Evolutionary conservation across 768 basidiomycete species (phyloP), one percentile per base, ranked within the genome.

Genomic region (Sarcomyxa edulis): DNA sequence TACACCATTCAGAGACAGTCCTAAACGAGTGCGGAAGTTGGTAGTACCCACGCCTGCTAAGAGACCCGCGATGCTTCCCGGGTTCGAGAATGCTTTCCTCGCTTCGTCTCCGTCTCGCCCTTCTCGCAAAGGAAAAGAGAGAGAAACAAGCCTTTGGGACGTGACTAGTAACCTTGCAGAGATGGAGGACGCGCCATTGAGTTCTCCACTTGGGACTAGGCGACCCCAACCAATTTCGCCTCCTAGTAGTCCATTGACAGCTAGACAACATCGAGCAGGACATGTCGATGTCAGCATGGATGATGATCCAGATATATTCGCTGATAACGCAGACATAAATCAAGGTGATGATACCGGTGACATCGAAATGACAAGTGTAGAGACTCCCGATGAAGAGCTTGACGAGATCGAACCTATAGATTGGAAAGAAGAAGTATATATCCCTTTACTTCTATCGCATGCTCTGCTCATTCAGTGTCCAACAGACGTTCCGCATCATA

Each of bases 41-140:
- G n/a, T 18, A 7, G 11, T 12, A 4, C 9, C 22, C 10, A 38
- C 23, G 19, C 19, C 14, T 16, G 12, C 45, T 7, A 61, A 53
- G 15, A 65, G 55, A 39, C 34, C 50, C 7, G 54, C 53, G 8
- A 61, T 54, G 42, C 60, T 77, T 21, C 68, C 70, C 12, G 76
- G 76, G 6, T 78, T 80, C 46, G 64, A 76, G 42, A 78, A 78
- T 44, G 59, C 76, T 8, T 80, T 80, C 45, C 54, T 52, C 4
- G 53, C 63, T 3, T 62, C 65, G 3, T 64, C 68, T 6, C 66
- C 66, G 9, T 27, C 38, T 36, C 45, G 29, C 11, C 10, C 20
- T 9, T 32, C 34, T 16, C n/a, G n/a, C n/a, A 47, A 43, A 20
- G 39, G 43, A 37, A 48, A 37, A 28, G 39, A 23, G 37, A 39